Percentiles rank a stretch among this genome's conserved stretches.
These are phyloP conservation scores for Colletotrichum incanum DNA, from an alignment of 2,329 filamentous ascomycete species.

Conservation along the genomic window DNA sequence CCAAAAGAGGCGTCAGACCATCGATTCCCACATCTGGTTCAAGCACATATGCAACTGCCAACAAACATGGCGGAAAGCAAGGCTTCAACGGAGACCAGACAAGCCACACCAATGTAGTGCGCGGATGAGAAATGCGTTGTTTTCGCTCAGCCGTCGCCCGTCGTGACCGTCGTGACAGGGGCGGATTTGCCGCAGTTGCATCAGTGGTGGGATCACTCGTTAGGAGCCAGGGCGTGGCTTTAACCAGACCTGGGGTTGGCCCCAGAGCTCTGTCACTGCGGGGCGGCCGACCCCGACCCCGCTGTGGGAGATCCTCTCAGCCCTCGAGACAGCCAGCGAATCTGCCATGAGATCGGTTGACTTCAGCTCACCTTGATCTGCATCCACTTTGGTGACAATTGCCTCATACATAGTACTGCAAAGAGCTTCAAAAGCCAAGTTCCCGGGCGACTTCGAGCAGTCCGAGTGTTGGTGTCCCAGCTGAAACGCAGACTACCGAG, in stretches of 20 bases:
- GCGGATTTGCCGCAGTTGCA: conserved; percentile 27
- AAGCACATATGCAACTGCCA: background rate
- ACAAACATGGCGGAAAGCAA: background rate
- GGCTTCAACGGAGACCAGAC: no score
- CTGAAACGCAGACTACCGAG: conserved; percentile 16
- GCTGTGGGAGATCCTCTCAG: conserved; percentile 25
- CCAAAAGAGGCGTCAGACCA: background rate
- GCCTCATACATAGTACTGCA: background rate
- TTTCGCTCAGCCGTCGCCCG: background rate
- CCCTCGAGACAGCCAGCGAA: conserved; percentile 27
- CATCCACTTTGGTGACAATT: conserved; percentile 2
- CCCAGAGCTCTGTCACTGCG: conserved; percentile 17
- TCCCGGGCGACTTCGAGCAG: background rate
- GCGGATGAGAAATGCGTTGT: background rate
- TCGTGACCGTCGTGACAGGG: conserved; percentile 7
- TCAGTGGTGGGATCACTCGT: conserved; percentile 17
- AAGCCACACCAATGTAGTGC: conserved; percentile 3
- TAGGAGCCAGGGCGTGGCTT: conserved; percentile 20
- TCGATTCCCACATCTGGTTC: background rate
- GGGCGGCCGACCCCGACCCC: conserved; percentile 9
- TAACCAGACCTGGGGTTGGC: conserved; percentile 12
- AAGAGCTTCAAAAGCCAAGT: background rate
- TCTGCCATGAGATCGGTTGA: conserved; percentile 19
- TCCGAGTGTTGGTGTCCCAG: conserved; percentile 5
- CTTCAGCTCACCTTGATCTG: conserved; percentile 10